Percentiles rank a stretch among this genome's conserved stretches.
phyloP scores from a whole-genome alignment of 306 rosid genomes.

The Inga oerstediana region DNA sequence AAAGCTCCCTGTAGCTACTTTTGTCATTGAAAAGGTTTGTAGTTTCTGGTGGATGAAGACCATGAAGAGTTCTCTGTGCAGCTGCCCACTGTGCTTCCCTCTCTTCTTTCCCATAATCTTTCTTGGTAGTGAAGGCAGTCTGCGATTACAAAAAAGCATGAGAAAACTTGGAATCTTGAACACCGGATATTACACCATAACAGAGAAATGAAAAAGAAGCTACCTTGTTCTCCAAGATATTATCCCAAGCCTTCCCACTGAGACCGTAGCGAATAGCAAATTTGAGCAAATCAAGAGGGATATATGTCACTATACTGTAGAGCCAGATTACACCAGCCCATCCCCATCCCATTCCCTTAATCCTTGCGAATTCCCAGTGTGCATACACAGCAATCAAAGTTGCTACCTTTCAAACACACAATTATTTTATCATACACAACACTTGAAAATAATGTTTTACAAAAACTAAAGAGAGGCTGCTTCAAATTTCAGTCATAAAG shows the following conservation, averaged over 20 bases:
- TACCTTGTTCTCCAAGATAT: slow-evolving; percentile 93
- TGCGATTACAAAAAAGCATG: slow-evolving; percentile 36
- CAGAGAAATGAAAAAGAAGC: neutral
- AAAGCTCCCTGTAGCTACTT: slow-evolving; percentile 71
- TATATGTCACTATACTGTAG: slow-evolving; percentile 73
- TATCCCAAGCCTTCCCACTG: slow-evolving; percentile 91
- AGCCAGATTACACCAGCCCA: slow-evolving; percentile 99
- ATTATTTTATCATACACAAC: neutral
- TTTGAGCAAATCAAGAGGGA: slow-evolving; percentile 91
- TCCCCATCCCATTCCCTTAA: slow-evolving; percentile 89
- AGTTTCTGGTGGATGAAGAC: slow-evolving; percentile 84
- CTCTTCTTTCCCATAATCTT: slow-evolving; percentile 92
- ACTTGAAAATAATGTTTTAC: neutral
- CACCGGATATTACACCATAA: slow-evolving; percentile 5
- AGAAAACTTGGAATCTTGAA: slow-evolving; percentile 4
- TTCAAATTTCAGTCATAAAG: slow-evolving; percentile 5
- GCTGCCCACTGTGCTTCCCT: slow-evolving; percentile 98
- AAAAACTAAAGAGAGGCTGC: neutral
- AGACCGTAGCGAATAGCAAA: slow-evolving; percentile 78
- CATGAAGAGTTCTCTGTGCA: slow-evolving; percentile 84
- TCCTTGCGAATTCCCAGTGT: slow-evolving; percentile 78
- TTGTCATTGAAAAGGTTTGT: slow-evolving; percentile 57
- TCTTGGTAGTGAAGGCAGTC: slow-evolving; percentile 96
- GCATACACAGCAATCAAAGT: slow-evolving; percentile 93
- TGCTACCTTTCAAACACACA: slow-evolving; percentile 61